phyloP scores from a whole-genome alignment of 805 yeast species.

The Candida adriatica region DNA sequence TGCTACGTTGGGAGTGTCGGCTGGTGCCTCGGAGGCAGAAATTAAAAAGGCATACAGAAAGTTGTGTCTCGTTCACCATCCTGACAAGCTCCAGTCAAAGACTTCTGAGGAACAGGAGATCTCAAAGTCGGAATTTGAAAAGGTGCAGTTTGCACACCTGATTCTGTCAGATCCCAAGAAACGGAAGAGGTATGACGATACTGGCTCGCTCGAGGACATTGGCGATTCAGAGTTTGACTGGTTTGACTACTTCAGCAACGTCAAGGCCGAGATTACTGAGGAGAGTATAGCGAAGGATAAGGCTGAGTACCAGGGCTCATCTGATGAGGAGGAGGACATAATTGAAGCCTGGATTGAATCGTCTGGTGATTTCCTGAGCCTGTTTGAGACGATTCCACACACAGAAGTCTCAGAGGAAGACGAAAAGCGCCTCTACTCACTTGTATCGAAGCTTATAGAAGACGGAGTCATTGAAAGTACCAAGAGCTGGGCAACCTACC shows the following conservation, averaged over 20 bases:
- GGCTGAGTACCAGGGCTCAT: slow-evolving; percentile 51
- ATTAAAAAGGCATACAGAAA: slow-evolving; percentile 65
- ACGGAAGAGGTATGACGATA: slow-evolving; percentile 55
- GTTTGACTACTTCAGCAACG: slow-evolving; percentile 46
- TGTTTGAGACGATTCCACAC: slow-evolving; percentile 77
- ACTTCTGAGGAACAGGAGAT: slow-evolving; percentile 27
- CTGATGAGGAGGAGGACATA: slow-evolving; percentile 59
- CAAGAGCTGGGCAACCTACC: slow-evolving; percentile 44
- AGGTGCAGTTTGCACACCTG: slow-evolving; percentile 69
- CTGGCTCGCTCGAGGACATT: slow-evolving; percentile 52
- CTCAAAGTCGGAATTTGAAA: slow-evolving; percentile 45
- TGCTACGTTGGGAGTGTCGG: slow-evolving; percentile 37
- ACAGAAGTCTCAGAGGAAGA: slow-evolving; percentile 53
- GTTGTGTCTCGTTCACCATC: slow-evolving; percentile 58
- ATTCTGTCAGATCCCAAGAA: slow-evolving; percentile 53
- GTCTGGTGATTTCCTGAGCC: slow-evolving; percentile 60
- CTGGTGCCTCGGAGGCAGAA: slow-evolving; percentile 38
- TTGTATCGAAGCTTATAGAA: slow-evolving; percentile 40
- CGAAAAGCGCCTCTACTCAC: slow-evolving; percentile 51
- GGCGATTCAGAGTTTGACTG: slow-evolving; percentile 40
- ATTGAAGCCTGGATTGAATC: slow-evolving; percentile 46
- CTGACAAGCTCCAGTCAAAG: slow-evolving; percentile 51
- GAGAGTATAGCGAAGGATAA: slow-evolving; percentile 68
- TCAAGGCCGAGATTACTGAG: slow-evolving; percentile 44
- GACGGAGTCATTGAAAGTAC: slow-evolving; percentile 31